Conservation (phyloP, 78 protist species). For the Diacronema lutheri region DNA sequence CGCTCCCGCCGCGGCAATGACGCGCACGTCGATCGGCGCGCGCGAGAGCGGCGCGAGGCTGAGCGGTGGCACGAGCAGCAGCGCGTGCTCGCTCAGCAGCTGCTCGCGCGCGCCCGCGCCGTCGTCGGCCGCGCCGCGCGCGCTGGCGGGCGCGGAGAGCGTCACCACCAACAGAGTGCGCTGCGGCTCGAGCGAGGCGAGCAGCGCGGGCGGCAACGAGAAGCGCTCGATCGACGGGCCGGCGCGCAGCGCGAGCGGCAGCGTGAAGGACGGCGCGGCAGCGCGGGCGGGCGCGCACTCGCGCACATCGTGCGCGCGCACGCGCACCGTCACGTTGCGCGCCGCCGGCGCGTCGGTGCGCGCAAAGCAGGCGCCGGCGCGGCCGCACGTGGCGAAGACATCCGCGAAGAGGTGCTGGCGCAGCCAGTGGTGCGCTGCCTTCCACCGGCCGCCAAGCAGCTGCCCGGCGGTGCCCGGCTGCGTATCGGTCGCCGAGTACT, state of each 20-base stretch:
- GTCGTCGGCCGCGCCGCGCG: too few relatives aligned
- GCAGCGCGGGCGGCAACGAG: background rate
- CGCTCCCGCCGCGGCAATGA: background rate
- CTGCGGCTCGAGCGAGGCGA: background rate
- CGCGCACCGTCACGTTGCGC: background rate
- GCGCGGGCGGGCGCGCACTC: background rate
- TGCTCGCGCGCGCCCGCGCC: too few relatives aligned
- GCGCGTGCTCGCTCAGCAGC: background rate
- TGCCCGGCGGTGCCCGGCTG: background rate
- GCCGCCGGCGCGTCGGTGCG: background rate
- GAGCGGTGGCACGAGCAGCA: background rate
- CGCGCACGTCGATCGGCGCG: background rate
- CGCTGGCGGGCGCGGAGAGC: too few relatives aligned
- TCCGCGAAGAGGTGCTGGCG: constrained; percentile 9
- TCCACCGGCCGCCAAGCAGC: constrained; percentile 57
- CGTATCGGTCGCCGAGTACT: constrained; percentile 30
- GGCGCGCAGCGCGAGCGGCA: constrained; percentile 1
- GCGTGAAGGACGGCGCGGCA: background rate
- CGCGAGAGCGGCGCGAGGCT: background rate
- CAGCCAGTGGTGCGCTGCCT: constrained; percentile 29
- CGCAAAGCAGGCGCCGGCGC: constrained; percentile 6
- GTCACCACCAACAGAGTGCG: too few relatives aligned
- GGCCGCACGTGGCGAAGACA: constrained; percentile 38
- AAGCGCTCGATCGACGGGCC: background rate
- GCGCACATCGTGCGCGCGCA: background rate